phyloP scores from a whole-genome alignment of 1,139 yeast species.

The Martiniozyma asiatica region DNA sequence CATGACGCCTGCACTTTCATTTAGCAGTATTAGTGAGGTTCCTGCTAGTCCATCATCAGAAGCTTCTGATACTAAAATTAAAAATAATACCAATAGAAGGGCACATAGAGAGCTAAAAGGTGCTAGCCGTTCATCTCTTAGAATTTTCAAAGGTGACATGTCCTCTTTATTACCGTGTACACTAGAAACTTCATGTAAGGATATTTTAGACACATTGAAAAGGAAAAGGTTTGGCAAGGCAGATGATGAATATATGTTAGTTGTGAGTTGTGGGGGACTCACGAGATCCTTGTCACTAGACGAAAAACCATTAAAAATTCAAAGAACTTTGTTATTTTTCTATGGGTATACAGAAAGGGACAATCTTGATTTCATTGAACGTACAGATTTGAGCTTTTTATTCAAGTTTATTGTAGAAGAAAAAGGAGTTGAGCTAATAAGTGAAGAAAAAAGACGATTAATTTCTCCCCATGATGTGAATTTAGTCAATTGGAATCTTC shows the following conservation, averaged over 20 bases:
- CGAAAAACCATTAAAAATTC: constrained; percentile 71
- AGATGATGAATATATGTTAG: constrained; percentile 61
- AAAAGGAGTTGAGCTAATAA: constrained; percentile 46
- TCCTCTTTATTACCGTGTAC: constrained; percentile 29
- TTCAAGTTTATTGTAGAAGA: constrained; percentile 77
- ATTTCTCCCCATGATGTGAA: constrained; percentile 68
- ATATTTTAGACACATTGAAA: constrained; percentile 54
- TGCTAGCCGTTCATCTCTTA: constrained; percentile 30
- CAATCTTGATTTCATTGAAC: constrained; percentile 64
- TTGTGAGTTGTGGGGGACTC: constrained; percentile 70
- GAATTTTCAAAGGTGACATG: constrained; percentile 36
- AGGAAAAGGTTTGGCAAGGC: constrained; percentile 65
- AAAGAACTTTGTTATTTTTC: constrained; percentile 56
- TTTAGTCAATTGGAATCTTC: constrained; percentile 61
- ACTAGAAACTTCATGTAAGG: constrained; percentile 65
- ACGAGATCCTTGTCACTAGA: constrained; percentile 62
- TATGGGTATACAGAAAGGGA: constrained; percentile 78
- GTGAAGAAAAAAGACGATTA: constrained; percentile 50
- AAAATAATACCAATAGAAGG: not conserved
- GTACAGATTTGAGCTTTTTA: constrained; percentile 78
- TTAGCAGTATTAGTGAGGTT: not conserved
- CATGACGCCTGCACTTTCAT: constrained; percentile 1
- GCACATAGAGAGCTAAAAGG: constrained; percentile 17
- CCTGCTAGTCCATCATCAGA: constrained; percentile 1
- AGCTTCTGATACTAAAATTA: not conserved